phyloP scores from a whole-genome alignment of 768 basidiomycete genomes.

The Ramaria sp. region DNA sequence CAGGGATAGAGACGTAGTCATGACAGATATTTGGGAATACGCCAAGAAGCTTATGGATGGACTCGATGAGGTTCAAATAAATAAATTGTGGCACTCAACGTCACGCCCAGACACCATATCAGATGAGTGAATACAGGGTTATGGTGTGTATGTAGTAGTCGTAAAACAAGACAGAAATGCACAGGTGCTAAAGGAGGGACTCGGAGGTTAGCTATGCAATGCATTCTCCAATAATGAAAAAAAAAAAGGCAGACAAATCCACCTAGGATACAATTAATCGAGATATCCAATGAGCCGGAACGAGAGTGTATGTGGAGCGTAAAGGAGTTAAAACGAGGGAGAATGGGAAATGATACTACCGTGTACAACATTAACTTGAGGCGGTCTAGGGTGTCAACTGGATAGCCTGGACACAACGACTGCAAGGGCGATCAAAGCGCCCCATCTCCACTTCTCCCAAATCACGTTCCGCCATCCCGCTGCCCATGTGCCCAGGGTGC shows the following conservation, averaged over 20 bases:
- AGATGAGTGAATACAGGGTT: neutral
- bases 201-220: slow-evolving; percentile 1
- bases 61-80: slow-evolving; percentile 27
- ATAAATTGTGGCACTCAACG: slow-evolving; percentile 34
- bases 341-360: neutral
- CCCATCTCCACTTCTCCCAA: slow-evolving; percentile 83
- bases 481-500: slow-evolving; percentile 36
- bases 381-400: neutral
- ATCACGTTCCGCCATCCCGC: slow-evolving; percentile 52
- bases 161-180: slow-evolving; percentile 2
- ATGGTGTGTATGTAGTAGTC: neutral
- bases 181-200: neutral
- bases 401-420: slow-evolving; percentile 71
- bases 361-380: neutral
- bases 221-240: slow-evolving; percentile 6
- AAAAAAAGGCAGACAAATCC: neutral
- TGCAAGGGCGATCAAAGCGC: slow-evolving; percentile 64
- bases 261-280: neutral
- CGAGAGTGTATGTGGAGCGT: neutral
- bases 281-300: neutral
- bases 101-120: neutral
- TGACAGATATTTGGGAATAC: slow-evolving; percentile 41
- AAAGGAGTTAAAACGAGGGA: neutral
- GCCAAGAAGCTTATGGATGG: slow-evolving; percentile 34
- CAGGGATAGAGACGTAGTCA: slow-evolving; percentile 34